Base-by-base conservation (phyloP, 139 green algal genomes). In the Chlorella ohadii region DNA sequence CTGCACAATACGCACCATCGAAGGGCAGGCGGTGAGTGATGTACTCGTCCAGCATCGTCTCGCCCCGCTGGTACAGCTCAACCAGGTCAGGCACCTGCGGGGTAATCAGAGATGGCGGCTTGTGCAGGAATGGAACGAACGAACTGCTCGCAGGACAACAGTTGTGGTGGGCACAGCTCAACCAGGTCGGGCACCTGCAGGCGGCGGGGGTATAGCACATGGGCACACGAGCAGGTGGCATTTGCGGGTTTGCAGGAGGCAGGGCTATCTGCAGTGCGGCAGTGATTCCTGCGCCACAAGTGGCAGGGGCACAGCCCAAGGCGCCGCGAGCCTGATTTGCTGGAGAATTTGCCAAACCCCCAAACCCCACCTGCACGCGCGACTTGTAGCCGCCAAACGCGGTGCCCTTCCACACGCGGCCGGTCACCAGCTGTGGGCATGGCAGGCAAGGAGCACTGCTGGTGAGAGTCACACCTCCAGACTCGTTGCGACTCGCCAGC, bases 31-130 rank as follows among this genome's bases (percentile, higher is more conserved):
- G 88, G 81, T 98, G 94, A 0, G 96, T 99, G 88, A 99, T 94
- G 93, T 99, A 99, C 31, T 96, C 86, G 88, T 98, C 96, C 59
- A 98, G 86, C 85, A 90, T 90, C 55, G 96, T 98, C 63, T 94
- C 90, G 38, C 96, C 95, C 25, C 66, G 78, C 91, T 98, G 92
- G 89, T 96, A 98, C 34, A 91, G 86, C 0, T 96, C 87, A 19
- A 99, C 96, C 39, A 99, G 92, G 73, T 95, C 88, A 19, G 97
- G 97, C 57, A 99, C 96, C 82, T 97, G 68, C 68, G 84, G 44
- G 27, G 61, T 44, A 13, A 33, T 79, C 0, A 11, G 11, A 15
- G 64, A 39, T 71, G 9, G n/a, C 27, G 64, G 57, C 11, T 9
- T 64, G 57, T 9, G 57, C 4, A 15, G 57, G 6, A 67, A 31